A percentile compares a stretch with the other conserved stretches of the same genome.
Evolutionary conservation across 768 basidiomycete genomes (phyloP).

Genomic region (Ephemerocybe angulata): DNA sequence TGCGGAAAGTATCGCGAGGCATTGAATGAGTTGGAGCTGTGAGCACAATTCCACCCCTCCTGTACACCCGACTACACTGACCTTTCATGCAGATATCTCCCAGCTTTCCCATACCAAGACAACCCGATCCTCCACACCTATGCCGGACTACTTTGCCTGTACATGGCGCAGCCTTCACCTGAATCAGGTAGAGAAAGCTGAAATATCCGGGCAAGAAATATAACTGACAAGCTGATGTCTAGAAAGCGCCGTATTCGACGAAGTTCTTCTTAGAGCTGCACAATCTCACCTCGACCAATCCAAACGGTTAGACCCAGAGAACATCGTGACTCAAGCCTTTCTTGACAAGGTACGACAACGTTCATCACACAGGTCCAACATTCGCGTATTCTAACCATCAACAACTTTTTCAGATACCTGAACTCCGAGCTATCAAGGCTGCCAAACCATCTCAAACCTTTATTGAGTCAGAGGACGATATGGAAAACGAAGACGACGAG

Average conservation of each 20-base stretch:
- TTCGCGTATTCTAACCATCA: background rate
- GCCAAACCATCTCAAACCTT: background rate
- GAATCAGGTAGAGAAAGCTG: slow-evolving; percentile 5
- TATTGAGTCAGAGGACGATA: slow-evolving; percentile 17
- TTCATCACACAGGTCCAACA: background rate
- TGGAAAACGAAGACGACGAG: slow-evolving; percentile 19
- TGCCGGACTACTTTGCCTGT: slow-evolving; percentile 71
- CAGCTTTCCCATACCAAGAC: slow-evolving; percentile 84
- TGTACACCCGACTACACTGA: slow-evolving; percentile 7
- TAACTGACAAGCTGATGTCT: no score
- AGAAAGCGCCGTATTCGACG: slow-evolving; percentile 23
- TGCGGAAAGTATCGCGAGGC: slow-evolving; percentile 61
- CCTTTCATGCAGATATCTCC: slow-evolving; percentile 59
- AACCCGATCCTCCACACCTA: slow-evolving; percentile 78
- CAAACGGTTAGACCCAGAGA: slow-evolving; percentile 53
- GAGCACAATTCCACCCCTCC: slow-evolving; percentile 20
- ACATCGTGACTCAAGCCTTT: slow-evolving; percentile 49
- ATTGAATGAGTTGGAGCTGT: slow-evolving; percentile 85
- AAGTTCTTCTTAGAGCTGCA: slow-evolving; percentile 46
- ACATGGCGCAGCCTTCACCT: slow-evolving; percentile 42
- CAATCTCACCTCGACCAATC: slow-evolving; percentile 66
- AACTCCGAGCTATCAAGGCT: background rate
- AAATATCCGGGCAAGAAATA: no score
- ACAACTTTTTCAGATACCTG: background rate
- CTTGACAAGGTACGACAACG: slow-evolving; percentile 44